These are phyloP conservation scores for Angomonas ambiguus DNA, from an alignment of 208 protist genomes.

Conservation along the genomic window DNA sequence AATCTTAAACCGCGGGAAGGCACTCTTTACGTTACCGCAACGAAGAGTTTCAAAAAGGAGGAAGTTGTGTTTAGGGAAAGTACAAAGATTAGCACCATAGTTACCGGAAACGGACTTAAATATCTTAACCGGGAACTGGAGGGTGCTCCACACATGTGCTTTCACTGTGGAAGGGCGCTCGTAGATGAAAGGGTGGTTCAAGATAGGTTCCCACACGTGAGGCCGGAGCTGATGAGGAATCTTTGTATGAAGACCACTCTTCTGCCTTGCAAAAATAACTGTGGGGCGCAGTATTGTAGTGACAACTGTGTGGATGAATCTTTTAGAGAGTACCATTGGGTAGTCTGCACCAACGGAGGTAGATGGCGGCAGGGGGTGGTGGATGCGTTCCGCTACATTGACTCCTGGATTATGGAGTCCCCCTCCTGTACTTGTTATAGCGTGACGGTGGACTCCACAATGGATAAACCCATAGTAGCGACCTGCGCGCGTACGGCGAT, in stretches of 20 bases:
- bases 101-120: no score
- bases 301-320: constrained; percentile 60
- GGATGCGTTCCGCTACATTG: constrained; percentile 24
- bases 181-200: background rate
- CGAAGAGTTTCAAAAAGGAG: constrained; percentile 17
- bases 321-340: constrained; percentile 71
- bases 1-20: no score
- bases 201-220: background rate
- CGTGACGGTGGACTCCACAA: constrained; percentile 17
- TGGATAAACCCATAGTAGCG: constrained; percentile 22
- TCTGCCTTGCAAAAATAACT: constrained; percentile 54
- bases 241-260: constrained; percentile 25
- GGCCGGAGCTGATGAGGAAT: constrained; percentile 23
- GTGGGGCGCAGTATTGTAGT: constrained; percentile 60
- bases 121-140: no score
- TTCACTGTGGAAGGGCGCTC: constrained; percentile 1
- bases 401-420: background rate
- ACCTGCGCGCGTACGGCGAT: constrained; percentile 48
- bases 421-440: no score
- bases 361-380: constrained; percentile 51
- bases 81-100: constrained; percentile 13
- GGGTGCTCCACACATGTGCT: background rate
- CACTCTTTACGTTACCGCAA: no score
- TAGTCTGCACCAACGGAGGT: constrained; percentile 58
- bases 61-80: constrained; percentile 36